These are phyloP conservation scores for Phytophthora sojae DNA, from an alignment of 352 stramenopile genomes.

Conservation along the genomic window DNA sequence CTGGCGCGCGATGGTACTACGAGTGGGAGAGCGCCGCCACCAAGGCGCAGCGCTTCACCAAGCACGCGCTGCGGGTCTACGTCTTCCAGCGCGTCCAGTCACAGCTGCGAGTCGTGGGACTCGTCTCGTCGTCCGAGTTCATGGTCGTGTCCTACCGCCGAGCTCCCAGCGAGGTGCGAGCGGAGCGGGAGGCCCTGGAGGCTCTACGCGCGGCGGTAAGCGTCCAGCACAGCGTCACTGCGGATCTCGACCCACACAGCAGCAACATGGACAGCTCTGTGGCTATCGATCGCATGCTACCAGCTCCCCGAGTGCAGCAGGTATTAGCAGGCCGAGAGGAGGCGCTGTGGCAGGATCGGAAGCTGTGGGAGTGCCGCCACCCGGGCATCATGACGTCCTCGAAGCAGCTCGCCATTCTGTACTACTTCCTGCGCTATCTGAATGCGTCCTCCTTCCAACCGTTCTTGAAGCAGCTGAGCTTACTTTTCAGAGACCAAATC, in stretches of 20 bases:
- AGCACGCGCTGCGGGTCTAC: slow-evolving; percentile 68
- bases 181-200: slow-evolving; percentile 39
- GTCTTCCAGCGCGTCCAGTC: slow-evolving; percentile 46
- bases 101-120: slow-evolving; percentile 49
- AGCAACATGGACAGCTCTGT: not conserved
- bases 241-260: not conserved
- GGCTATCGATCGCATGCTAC: slow-evolving; percentile 4
- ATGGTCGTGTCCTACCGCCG: slow-evolving; percentile 76
- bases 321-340: slow-evolving; percentile 21
- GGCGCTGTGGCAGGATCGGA: slow-evolving; percentile 38
- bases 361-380: slow-evolving; percentile 54
- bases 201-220: slow-evolving; percentile 14
- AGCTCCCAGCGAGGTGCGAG: slow-evolving; percentile 50
- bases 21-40: slow-evolving; percentile 73
- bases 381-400: slow-evolving; percentile 45
- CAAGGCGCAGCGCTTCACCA: slow-evolving; percentile 68
- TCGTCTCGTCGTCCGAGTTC: slow-evolving; percentile 58
- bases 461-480: slow-evolving; percentile 41
- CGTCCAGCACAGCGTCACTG: slow-evolving; percentile 1
- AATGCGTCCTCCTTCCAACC: slow-evolving; percentile 38
- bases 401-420: slow-evolving; percentile 61
- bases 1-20: slow-evolving; percentile 71
- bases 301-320: not conserved
- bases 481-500: slow-evolving; percentile 30
- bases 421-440: slow-evolving; percentile 48